These are phyloP conservation scores for Moniliella sp. DNA, from an alignment of 1,284 basidiomycete genomes.

Conservation along the genomic window DNA sequence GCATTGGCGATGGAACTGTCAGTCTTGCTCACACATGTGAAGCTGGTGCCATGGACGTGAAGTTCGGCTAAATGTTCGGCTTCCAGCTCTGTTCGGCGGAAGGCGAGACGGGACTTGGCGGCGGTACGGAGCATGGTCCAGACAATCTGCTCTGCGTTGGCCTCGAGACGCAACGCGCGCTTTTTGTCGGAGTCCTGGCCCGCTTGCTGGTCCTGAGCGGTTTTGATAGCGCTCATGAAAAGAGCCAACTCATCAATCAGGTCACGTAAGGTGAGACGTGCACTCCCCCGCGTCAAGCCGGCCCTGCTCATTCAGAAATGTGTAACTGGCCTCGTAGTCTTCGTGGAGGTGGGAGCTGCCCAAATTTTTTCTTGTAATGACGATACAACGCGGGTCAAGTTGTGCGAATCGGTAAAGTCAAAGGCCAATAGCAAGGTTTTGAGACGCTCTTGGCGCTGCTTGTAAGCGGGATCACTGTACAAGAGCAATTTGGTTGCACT, in stretches of 20 bases:
- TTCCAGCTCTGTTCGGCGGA: no score
- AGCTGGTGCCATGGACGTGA: slow-evolving; percentile 56
- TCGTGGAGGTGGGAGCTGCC: slow-evolving; percentile 19
- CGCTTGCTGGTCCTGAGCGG: slow-evolving; percentile 45
- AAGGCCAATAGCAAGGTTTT: slow-evolving; percentile 71
- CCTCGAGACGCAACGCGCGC: slow-evolving; percentile 58
- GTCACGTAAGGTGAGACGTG: slow-evolving; percentile 52
- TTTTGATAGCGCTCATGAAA: slow-evolving; percentile 69
- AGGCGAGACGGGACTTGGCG: slow-evolving; percentile 46
- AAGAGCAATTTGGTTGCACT: slow-evolving; percentile 63
- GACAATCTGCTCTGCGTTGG: slow-evolving; percentile 64
- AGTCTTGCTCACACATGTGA: slow-evolving; percentile 63
- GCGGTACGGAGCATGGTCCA: slow-evolving; percentile 61
- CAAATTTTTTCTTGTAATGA: slow-evolving; percentile 56
- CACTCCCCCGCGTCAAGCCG: slow-evolving; percentile 32
- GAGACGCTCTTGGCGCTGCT: slow-evolving; percentile 22
- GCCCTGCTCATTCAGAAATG: not conserved
- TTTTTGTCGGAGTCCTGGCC: slow-evolving; percentile 45
- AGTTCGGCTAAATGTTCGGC: slow-evolving; percentile 83
- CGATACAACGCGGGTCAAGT: slow-evolving; percentile 49
- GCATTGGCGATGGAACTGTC: slow-evolving; percentile 70
- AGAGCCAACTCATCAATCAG: slow-evolving; percentile 61
- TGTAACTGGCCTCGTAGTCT: slow-evolving; percentile 15
- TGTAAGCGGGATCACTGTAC: slow-evolving; percentile 55
- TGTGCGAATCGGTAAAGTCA: slow-evolving; percentile 60